Conservation (phyloP, 2,329 filamentous ascomycete genomes). For the Arachnopeziza araneosa region DNA sequence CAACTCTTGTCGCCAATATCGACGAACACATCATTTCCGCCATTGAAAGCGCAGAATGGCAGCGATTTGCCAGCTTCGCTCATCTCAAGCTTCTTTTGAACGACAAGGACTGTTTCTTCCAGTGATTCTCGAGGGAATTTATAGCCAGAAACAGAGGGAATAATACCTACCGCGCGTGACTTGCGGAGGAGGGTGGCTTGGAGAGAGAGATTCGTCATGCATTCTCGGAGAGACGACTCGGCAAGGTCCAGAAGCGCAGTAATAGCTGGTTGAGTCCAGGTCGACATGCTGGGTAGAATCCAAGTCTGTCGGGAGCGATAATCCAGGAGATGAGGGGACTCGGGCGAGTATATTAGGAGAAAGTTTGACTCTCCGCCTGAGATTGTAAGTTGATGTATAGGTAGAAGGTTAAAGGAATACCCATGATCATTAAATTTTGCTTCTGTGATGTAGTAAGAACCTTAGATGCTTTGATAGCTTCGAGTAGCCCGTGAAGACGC, state of each 20-base stretch:
- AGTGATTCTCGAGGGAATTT: constrained; percentile 82
- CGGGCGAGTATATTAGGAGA: constrained; percentile 71
- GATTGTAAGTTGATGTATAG: neutral
- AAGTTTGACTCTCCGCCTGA: constrained; percentile 85
- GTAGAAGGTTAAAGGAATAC: constrained; percentile 12
- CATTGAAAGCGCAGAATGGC: constrained; percentile 97
- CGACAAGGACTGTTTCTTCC: constrained; percentile 91
- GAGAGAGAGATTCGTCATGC: constrained; percentile 71
- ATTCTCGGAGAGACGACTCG: constrained; percentile 77
- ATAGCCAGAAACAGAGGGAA: constrained; percentile 55
- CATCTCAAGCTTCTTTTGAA: constrained; percentile 87
- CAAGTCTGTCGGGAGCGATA: constrained; percentile 62
- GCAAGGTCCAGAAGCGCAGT: constrained; percentile 79
- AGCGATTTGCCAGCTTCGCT: constrained; percentile 61
- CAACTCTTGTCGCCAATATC: constrained; percentile 98
- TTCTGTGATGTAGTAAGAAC: constrained; percentile 61
- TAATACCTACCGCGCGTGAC: constrained; percentile 76
- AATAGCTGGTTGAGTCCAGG: constrained; percentile 75
- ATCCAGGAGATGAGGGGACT: constrained; percentile 60
- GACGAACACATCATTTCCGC: constrained; percentile 94
- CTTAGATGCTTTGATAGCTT: constrained; percentile 61
- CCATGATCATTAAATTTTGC: constrained; percentile 82
- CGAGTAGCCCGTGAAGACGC: constrained; percentile 79
- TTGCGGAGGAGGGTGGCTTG: constrained; percentile 80
- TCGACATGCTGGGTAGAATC: constrained; percentile 72